Conservation (phyloP, 352 stramenopile species). For the Pythium diclinum region DNA sequence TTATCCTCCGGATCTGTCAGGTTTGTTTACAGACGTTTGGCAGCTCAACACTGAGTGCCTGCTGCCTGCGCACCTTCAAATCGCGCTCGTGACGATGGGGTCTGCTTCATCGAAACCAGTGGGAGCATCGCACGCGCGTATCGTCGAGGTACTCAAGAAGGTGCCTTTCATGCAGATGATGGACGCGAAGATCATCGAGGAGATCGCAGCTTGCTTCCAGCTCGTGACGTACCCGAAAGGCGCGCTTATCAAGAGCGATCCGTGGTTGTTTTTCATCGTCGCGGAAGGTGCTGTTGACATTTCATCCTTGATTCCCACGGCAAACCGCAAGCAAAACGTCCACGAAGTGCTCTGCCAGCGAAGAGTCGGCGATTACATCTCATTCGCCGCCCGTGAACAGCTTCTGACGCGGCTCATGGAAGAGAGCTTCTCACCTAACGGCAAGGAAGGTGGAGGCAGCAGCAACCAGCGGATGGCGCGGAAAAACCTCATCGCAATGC, state of each 20-base stretch:
- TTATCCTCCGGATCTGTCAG: too few species aligned
- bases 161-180: slow-evolving; percentile 68
- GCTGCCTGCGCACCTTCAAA: too few species aligned
- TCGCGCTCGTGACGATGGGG: slow-evolving; percentile 3
- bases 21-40: too few species aligned
- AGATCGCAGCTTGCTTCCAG: slow-evolving; percentile 61
- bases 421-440: slow-evolving; percentile 19
- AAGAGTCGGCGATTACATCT: slow-evolving; percentile 55
- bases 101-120: not conserved
- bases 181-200: slow-evolving; percentile 43
- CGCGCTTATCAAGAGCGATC: slow-evolving; percentile 46
- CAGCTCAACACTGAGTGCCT: too few species aligned
- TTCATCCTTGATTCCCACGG: slow-evolving; percentile 41
- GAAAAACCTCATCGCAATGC: slow-evolving; percentile 56
- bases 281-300: slow-evolving; percentile 58
- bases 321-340: slow-evolving; percentile 44
- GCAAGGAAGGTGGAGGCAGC: slow-evolving; percentile 1
- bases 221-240: slow-evolving; percentile 42
- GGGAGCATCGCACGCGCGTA: slow-evolving; percentile 6
- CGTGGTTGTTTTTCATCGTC: slow-evolving; percentile 53
- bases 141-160: slow-evolving; percentile 41
- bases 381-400: slow-evolving; percentile 46
- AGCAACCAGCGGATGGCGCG: slow-evolving; percentile 16
- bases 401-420: slow-evolving; percentile 45
- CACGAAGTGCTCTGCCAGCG: slow-evolving; percentile 59